Evolutionary conservation across 2,329 filamentous ascomycete species (phyloP).

Genomic region (Atkinsonella texensis): DNA sequence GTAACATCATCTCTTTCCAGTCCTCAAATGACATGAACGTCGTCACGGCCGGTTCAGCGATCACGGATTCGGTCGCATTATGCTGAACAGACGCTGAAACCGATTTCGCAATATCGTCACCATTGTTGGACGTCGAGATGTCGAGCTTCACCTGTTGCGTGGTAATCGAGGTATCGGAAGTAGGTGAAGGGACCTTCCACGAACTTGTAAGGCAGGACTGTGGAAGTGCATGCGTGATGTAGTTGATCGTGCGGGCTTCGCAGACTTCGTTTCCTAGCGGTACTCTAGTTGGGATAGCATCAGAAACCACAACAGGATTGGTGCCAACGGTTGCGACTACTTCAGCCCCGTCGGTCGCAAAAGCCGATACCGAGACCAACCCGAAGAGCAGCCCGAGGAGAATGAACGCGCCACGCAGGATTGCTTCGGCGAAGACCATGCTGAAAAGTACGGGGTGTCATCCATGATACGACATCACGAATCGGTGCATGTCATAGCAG

Average conservation of each 20-base stretch:
- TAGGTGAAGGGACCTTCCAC: conserved; percentile 29
- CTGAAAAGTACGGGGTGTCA: background rate
- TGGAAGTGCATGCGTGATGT: conserved; percentile 66
- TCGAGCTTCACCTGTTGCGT: background rate
- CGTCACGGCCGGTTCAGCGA: conserved; percentile 9
- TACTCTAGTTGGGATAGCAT: background rate
- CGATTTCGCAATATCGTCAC: background rate
- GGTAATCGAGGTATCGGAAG: background rate
- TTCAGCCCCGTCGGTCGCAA: background rate
- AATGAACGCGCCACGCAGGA: background rate
- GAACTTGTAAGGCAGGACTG: conserved; percentile 63
- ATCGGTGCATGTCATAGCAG: background rate
- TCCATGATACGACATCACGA: conserved; percentile 3
- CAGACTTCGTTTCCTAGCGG: conserved; percentile 19
- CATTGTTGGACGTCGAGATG: background rate
- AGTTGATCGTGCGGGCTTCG: conserved; percentile 59
- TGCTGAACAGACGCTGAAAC: background rate
- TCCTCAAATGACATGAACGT: conserved; percentile 94
- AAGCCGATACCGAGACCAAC: background rate
- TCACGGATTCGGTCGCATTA: conserved; percentile 4
- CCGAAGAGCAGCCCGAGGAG: conserved; percentile 2
- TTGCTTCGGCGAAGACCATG: conserved; percentile 6
- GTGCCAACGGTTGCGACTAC: background rate
- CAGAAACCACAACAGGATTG: background rate
- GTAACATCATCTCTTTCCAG: conserved; percentile 91